These are phyloP conservation scores for Plasmodium gallinaceum DNA, from an alignment of 169 alveolate species.

Conservation along the genomic window DNA sequence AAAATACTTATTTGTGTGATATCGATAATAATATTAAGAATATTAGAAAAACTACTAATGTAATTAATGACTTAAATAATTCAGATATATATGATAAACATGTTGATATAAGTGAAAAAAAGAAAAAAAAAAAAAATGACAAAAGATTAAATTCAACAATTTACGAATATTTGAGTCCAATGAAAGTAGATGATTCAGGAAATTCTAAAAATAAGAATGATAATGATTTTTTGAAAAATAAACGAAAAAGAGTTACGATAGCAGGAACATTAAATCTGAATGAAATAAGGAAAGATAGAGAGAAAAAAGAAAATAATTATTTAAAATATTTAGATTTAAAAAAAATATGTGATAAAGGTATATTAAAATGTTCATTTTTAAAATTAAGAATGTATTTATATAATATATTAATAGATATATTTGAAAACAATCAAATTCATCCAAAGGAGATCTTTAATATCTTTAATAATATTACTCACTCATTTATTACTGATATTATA, in stretches of 20 bases:
- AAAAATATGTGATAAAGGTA: constrained; percentile 64
- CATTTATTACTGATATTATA: constrained; percentile 54
- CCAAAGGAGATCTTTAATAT: constrained; percentile 44
- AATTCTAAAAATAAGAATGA: background rate
- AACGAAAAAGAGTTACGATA: constrained; percentile 28
- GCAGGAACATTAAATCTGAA: constrained; percentile 43
- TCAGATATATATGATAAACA: background rate
- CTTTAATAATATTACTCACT: constrained; percentile 61
- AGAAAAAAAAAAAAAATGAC: background rate
- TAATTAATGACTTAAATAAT: background rate
- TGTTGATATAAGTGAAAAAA: background rate
- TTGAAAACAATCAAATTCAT: constrained; percentile 27
- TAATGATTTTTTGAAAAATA: constrained; percentile 9
- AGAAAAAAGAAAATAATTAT: constrained; percentile 26
- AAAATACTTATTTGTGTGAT: background rate
- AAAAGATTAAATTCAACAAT: constrained; percentile 4
- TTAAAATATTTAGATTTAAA: constrained; percentile 69
- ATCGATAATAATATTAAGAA: background rate
- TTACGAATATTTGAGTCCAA: constrained; percentile 29
- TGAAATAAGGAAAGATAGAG: constrained; percentile 7
- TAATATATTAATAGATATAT: constrained; percentile 58
- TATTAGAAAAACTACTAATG: constrained; percentile 8
- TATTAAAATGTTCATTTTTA: constrained; percentile 57
- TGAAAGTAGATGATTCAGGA: constrained; percentile 17
- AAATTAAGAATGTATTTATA: constrained; percentile 74